These are phyloP conservation scores for Podaxis pistillaris DNA, from an alignment of 768 basidiomycete species.

Conservation along the genomic window DNA sequence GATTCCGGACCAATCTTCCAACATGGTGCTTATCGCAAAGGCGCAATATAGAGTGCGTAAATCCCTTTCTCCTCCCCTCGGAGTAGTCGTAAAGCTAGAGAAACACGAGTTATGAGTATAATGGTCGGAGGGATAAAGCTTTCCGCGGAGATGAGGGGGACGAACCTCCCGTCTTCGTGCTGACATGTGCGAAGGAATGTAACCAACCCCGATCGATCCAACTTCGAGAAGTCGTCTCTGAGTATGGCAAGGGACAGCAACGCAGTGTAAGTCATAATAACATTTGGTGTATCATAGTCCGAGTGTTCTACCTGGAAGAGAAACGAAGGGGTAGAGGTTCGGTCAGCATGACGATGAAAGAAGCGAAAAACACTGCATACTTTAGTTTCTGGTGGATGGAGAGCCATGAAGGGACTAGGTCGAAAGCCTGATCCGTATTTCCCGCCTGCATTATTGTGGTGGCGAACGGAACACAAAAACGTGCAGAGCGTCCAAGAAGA, in stretches of 20 bases:
- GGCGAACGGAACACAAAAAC: not conserved
- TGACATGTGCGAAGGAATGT: slow-evolving; percentile 73
- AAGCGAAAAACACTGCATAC: not conserved
- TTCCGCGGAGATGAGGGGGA: slow-evolving; percentile 2
- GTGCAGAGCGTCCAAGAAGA: not conserved
- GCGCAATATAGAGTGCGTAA: slow-evolving; percentile 86
- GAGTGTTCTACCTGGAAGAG: slow-evolving; percentile 29
- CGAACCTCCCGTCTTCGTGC: slow-evolving; percentile 79
- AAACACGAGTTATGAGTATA: slow-evolving; percentile 24
- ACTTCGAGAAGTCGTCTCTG: slow-evolving; percentile 73
- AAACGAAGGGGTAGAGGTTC: not conserved
- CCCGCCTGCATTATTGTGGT: slow-evolving; percentile 39
- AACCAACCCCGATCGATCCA: slow-evolving; percentile 70
- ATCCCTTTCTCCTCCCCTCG: slow-evolving; percentile 72
- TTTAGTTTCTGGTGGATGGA: slow-evolving; percentile 17
- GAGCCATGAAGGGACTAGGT: slow-evolving; percentile 72
- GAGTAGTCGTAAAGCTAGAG: slow-evolving; percentile 66
- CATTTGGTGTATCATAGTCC: slow-evolving; percentile 69
- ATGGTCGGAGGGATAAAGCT: slow-evolving; percentile 1
- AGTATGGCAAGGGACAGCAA: slow-evolving; percentile 81
- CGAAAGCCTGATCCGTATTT: slow-evolving; percentile 66
- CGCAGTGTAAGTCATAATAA: slow-evolving; percentile 95
- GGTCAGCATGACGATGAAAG: not conserved
- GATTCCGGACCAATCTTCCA: slow-evolving; percentile 78
- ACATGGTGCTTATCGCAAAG: slow-evolving; percentile 76